Evolutionary conservation across 805 yeast species (phyloP).

Genomic region (Cyberlindnera bimundalis): DNA sequence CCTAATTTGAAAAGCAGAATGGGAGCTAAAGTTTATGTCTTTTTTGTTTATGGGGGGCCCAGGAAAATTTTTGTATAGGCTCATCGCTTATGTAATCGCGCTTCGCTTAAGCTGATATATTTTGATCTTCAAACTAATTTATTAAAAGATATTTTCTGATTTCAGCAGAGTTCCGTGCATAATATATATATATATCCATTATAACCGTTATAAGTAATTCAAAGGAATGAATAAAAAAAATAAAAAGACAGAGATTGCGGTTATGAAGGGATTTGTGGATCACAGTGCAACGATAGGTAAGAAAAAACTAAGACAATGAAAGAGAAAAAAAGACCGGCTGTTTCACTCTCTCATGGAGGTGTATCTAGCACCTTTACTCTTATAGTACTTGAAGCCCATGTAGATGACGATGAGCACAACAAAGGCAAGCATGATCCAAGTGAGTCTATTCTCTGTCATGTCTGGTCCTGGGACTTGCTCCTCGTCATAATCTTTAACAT

Average conservation of each 20-base stretch:
- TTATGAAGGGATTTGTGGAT: no score
- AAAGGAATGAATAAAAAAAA: no score
- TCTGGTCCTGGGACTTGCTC: slow-evolving; percentile 9
- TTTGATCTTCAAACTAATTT: no score
- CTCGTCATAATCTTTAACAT: slow-evolving; percentile 22
- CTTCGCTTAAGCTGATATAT: no score
- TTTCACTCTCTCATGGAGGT: slow-evolving; percentile 27
- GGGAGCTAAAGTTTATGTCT: not conserved
- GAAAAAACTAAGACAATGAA: no score
- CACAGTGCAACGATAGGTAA: no score
- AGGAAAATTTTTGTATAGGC: slow-evolving; percentile 15
- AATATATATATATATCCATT: no score
- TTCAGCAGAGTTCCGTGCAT: no score
- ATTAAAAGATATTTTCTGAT: no score
- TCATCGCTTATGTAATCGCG: slow-evolving; percentile 21
- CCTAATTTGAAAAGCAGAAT: no score
- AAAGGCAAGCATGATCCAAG: slow-evolving; percentile 19
- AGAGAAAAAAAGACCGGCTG: not conserved
- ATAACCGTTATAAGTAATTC: no score
- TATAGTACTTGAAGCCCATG: slow-evolving; percentile 15
- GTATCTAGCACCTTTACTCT: slow-evolving; percentile 18
- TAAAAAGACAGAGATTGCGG: no score
- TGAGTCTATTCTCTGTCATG: slow-evolving; percentile 11
- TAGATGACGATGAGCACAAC: slow-evolving; percentile 19
- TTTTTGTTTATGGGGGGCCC: not conserved